Evolutionary conservation across 306 rosid genomes (phyloP).

Genomic region (Cucumis sativus): Cucumber_9930_V3 NC_026660.2:6152001-6152500

Average conservation of each 20-base stretch:
- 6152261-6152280: not conserved
- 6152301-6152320: constrained; percentile 1
- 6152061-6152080: not conserved
- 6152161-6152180: not conserved
- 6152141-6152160: not conserved
- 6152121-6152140: not conserved
- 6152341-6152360: not conserved
- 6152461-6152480: not conserved
- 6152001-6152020: not conserved
- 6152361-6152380: not conserved
- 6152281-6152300: not conserved
- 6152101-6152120: not conserved
- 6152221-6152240: not conserved
- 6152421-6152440: constrained; percentile 1
- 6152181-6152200: not conserved
- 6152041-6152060: not conserved
- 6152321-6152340: constrained; percentile 1
- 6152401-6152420: not conserved
- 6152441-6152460: not conserved
- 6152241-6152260: not conserved
- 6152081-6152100: not conserved
- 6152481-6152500: not conserved
- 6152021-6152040: not conserved
- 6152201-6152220: not conserved
- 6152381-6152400: not conserved